phyloP scores from a whole-genome alignment of 2,329 filamentous ascomycete genomes.

The Nemania sp. region DNA sequence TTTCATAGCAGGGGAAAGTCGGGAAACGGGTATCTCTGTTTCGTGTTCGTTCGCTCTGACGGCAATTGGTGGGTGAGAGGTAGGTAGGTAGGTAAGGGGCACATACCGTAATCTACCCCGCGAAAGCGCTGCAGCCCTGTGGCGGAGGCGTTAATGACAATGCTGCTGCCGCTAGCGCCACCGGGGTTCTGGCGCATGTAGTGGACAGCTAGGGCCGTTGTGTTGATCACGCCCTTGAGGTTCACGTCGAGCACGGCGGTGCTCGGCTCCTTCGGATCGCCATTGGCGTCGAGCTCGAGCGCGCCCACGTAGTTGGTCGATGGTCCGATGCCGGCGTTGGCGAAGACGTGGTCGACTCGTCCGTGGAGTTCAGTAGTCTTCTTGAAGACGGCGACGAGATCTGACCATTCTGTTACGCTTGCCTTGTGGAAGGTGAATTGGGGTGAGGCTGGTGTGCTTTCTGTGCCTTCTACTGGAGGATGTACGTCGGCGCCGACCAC shows the following conservation, averaged over 20 bases:
- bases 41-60: neutral
- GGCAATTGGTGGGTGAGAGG: too few relatives aligned
- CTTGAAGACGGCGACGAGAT: slow-evolving; percentile 64
- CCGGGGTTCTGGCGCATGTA: slow-evolving; percentile 62
- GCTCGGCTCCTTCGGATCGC: slow-evolving; percentile 60
- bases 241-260: slow-evolving; percentile 61
- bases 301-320: slow-evolving; percentile 59
- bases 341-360: slow-evolving; percentile 81
- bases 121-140: slow-evolving; percentile 64
- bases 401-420: slow-evolving; percentile 63
- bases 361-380: slow-evolving; percentile 70
- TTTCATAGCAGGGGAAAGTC: too few relatives aligned
- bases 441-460: slow-evolving; percentile 40
- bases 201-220: slow-evolving; percentile 60
- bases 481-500: slow-evolving; percentile 68
- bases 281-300: slow-evolving; percentile 60
- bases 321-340: slow-evolving; percentile 69
- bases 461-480: slow-evolving; percentile 49
- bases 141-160: slow-evolving; percentile 65
- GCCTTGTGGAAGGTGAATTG: slow-evolving; percentile 58
- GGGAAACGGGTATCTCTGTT: too few relatives aligned
- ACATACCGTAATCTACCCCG: slow-evolving; percentile 63
- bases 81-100: neutral
- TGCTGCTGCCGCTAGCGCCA: slow-evolving; percentile 61
- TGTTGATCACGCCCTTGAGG: slow-evolving; percentile 63